phyloP scores from a whole-genome alignment of 441 rosid genomes.

The Brassica hybrid region DNA sequence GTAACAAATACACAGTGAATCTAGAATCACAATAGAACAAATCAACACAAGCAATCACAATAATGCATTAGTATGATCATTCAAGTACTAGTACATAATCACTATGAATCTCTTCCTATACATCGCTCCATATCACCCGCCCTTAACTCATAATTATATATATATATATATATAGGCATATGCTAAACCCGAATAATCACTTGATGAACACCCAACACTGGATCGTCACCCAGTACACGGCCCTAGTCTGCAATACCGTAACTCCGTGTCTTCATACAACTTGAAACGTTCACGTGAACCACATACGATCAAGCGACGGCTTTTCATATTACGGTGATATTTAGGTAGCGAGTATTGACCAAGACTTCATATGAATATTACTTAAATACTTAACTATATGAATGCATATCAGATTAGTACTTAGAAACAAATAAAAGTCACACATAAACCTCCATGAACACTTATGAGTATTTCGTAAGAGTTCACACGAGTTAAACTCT shows the following conservation, averaged over 20 bases:
- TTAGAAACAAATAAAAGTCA: not conserved
- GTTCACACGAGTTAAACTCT: not conserved
- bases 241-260: not conserved
- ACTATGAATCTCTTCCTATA: not conserved
- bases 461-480: not conserved
- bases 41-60: not conserved
- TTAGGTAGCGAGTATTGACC: not conserved
- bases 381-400: not conserved
- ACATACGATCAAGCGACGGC: not conserved
- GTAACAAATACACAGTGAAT: not conserved
- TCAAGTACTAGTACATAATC: not conserved
- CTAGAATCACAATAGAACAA: not conserved
- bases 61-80: no score
- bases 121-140: not conserved
- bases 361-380: not conserved
- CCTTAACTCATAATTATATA: not conserved
- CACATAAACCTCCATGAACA: not conserved
- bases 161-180: not conserved
- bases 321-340: not conserved
- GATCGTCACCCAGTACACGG: not conserved
- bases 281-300: not conserved
- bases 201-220: not conserved
- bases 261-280: not conserved
- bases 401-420: not conserved
- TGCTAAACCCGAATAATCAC: not conserved